A percentile compares a stretch with the other conserved stretches of the same genome.
Evolutionary conservation across 2,329 filamentous ascomycete genomes (phyloP).

Genomic region (Dactylellina cionopaga): DNA sequence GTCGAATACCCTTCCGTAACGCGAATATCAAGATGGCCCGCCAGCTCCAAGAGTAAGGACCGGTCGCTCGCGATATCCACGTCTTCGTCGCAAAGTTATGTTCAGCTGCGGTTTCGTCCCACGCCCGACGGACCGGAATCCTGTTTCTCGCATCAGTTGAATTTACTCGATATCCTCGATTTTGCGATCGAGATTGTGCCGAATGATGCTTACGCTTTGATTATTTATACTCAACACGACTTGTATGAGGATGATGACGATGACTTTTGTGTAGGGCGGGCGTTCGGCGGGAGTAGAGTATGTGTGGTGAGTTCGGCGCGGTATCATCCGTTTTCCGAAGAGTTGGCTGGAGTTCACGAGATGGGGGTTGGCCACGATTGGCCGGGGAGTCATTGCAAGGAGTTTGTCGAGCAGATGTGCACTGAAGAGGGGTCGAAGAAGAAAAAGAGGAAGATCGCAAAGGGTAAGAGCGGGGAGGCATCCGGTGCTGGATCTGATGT

Average conservation of each 20-base stretch:
- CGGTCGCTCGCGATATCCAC: constrained; percentile 62
- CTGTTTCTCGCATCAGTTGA: constrained; percentile 64
- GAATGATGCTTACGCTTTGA: constrained; percentile 68
- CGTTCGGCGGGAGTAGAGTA: constrained; percentile 73
- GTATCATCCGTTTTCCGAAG: constrained; percentile 68
- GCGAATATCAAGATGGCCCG: constrained; percentile 55
- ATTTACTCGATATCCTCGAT: constrained; percentile 71
- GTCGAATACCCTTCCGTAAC: constrained; percentile 25
- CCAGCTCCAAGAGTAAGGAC: background rate
- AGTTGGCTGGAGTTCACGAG: constrained; percentile 59
- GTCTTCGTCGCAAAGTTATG: constrained; percentile 63
- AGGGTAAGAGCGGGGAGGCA: background rate
- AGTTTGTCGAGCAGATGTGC: constrained; percentile 18
- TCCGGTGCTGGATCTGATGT: background rate
- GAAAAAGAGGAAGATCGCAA: constrained; percentile 53
- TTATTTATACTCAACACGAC: constrained; percentile 71
- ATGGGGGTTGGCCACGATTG: constrained; percentile 56
- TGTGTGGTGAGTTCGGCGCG: constrained; percentile 71
- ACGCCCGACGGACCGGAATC: constrained; percentile 20
- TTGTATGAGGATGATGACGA: constrained; percentile 74
- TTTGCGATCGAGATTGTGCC: constrained; percentile 67
- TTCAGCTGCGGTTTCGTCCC: constrained; percentile 55
- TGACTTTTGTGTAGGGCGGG: constrained; percentile 73
- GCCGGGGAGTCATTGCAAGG: constrained; percentile 33
- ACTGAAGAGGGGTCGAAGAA: constrained; percentile 46